Evolutionary conservation across 768 basidiomycete genomes (phyloP).

Genomic region (Tephrocybe rancida): DNA sequence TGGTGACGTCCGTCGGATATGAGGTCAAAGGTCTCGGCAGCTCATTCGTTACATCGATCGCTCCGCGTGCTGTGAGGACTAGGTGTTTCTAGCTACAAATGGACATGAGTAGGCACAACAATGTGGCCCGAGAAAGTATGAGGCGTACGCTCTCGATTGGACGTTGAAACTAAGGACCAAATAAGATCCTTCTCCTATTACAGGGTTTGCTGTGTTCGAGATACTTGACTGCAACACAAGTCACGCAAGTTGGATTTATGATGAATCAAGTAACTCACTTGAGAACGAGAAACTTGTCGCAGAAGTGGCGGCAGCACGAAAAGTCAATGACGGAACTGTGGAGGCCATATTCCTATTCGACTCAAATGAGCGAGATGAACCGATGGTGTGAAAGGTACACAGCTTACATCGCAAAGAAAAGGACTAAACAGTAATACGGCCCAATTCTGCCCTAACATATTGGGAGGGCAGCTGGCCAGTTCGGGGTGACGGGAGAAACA

Average conservation of each 20-base stretch:
- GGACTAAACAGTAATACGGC: constrained; percentile 22
- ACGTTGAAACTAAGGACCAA: neutral
- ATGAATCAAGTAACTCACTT: neutral
- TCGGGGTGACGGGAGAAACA: constrained; percentile 20
- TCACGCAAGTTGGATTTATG: neutral
- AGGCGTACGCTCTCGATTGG: neutral
- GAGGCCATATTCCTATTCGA: neutral
- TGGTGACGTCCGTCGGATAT: neutral
- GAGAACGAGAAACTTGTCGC: neutral
- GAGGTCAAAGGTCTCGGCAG: neutral
- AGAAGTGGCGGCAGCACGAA: neutral
- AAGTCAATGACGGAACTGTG: neutral
- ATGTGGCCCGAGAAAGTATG: neutral
- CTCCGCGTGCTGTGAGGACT: neutral
- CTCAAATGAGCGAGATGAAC: neutral
- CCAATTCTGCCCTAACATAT: constrained; percentile 19
- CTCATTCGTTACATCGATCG: neutral
- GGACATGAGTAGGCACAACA: too few relatives aligned
- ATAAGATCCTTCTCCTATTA: neutral
- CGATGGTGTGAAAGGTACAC: neutral
- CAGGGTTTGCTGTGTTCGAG: neutral
- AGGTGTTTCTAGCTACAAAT: neutral
- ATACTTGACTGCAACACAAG: neutral
- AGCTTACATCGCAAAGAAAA: constrained; percentile 23
- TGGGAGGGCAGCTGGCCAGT: constrained; percentile 17